phyloP scores from a whole-genome alignment of 2,329 filamentous ascomycete genomes.

The Aspergillus tamarii region DNA sequence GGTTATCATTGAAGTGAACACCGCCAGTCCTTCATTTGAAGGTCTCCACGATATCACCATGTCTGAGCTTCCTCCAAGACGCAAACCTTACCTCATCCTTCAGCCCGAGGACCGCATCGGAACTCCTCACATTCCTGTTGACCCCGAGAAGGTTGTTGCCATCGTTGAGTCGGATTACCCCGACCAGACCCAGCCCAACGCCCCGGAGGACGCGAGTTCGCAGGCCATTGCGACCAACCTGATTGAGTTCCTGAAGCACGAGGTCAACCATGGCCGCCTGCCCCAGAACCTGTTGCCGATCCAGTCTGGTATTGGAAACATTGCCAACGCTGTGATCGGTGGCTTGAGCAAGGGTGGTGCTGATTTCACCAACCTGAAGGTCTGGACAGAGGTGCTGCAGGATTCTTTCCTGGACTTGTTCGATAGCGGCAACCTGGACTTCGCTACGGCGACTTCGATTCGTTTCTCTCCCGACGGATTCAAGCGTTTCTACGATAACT shows the following conservation, averaged over 20 bases:
- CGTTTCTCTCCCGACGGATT: conserved; percentile 91
- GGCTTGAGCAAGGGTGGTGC: conserved; percentile 72
- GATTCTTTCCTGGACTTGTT: conserved; percentile 93
- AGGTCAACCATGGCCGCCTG: conserved; percentile 76
- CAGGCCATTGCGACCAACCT: conserved; percentile 75
- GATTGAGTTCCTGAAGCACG: conserved; percentile 85
- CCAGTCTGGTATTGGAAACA: conserved; percentile 89
- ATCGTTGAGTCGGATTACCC: conserved; percentile 84
- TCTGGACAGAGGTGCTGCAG: conserved; percentile 93
- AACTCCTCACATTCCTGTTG: conserved; percentile 77
- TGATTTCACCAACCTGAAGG: conserved; percentile 84
- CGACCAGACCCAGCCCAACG: conserved; percentile 74
- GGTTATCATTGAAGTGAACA: conserved; percentile 92
- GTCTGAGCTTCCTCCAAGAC: conserved; percentile 77
- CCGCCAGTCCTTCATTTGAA: conserved; percentile 79
- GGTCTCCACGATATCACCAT: conserved; percentile 90
- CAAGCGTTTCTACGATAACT: conserved; percentile 85
- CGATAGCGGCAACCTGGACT: conserved; percentile 83
- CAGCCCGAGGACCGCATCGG: conserved; percentile 84
- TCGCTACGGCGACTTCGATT: conserved; percentile 86
- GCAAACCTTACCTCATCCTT: conserved; percentile 87
- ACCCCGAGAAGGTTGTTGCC: conserved; percentile 81
- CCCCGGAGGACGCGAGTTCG: conserved; percentile 73
- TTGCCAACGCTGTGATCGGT: conserved; percentile 87
- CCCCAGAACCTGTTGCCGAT: conserved; percentile 77